Conservation (phyloP, 2,329 filamentous ascomycete species). For the Aspergillus arachidicola region DNA sequence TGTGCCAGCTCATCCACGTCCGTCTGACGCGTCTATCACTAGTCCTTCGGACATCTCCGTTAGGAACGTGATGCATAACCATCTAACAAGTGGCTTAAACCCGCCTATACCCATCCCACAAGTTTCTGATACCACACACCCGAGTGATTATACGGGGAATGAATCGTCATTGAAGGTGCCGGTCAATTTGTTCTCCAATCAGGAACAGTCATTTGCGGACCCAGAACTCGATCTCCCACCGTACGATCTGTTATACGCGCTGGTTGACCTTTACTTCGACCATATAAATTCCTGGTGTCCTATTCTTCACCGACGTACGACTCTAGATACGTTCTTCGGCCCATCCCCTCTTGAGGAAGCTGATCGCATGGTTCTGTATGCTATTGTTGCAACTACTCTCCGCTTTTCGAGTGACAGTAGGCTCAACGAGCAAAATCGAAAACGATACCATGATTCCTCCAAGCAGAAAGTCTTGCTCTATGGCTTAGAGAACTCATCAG, state of each 20-base stretch:
- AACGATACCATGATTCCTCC: slow-evolving; percentile 75
- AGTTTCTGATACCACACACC: slow-evolving; percentile 21
- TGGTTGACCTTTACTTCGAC: slow-evolving; percentile 78
- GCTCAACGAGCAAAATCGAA: slow-evolving; percentile 71
- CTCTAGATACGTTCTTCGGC: slow-evolving; percentile 79
- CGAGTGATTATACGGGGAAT: slow-evolving; percentile 48
- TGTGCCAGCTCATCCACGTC: slow-evolving; percentile 51
- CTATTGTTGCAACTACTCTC: slow-evolving; percentile 85
- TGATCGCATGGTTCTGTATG: slow-evolving; percentile 80
- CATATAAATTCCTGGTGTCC: slow-evolving; percentile 85
- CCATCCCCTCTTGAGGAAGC: slow-evolving; percentile 75
- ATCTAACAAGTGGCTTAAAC: slow-evolving; percentile 26
- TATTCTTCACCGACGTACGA: slow-evolving; percentile 82
- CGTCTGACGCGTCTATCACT: slow-evolving; percentile 45
- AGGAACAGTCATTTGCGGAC: slow-evolving; percentile 48
- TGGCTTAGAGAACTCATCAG: slow-evolving; percentile 85
- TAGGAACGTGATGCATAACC: slow-evolving; percentile 28
- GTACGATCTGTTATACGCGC: slow-evolving; percentile 71
- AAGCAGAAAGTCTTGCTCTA: slow-evolving; percentile 87
- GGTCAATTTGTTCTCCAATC: slow-evolving; percentile 55
- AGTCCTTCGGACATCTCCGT: slow-evolving; percentile 39
- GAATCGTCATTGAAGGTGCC: slow-evolving; percentile 60
- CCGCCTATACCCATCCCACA: slow-evolving; percentile 28
- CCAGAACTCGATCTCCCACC: slow-evolving; percentile 71
- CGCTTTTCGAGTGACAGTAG: slow-evolving; percentile 78